Percentiles rank a stretch among this genome's conserved stretches.
These are phyloP conservation scores for Colletotrichum tabaci DNA, from an alignment of 2,329 filamentous ascomycete species.

Conservation along the genomic window DNA sequence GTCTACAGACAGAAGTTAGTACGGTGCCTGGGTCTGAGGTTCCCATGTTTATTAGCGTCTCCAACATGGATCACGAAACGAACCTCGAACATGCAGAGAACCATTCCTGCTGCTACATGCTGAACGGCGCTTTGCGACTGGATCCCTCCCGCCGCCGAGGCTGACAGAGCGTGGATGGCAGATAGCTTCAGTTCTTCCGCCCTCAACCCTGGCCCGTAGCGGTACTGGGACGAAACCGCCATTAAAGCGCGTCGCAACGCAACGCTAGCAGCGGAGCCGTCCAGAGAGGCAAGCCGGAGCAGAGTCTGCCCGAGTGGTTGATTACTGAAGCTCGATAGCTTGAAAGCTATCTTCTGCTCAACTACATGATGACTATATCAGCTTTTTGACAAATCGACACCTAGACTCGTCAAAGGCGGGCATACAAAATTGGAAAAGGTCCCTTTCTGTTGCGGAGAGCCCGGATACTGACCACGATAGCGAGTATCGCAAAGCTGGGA, in stretches of 20 bases:
- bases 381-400: neutral
- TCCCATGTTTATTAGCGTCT: neutral
- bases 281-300: conserved; percentile 46
- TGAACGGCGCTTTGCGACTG: conserved; percentile 44
- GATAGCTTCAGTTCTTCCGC: conserved; percentile 47
- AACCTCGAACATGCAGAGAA: conserved; percentile 50
- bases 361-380: neutral
- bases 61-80: neutral
- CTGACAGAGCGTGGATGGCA: conserved; percentile 45
- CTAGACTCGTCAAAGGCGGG: neutral
- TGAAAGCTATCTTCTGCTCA: neutral
- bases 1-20: conserved; percentile 40
- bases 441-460: neutral
- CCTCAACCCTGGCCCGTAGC: conserved; percentile 45
- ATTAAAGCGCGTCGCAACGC: conserved; percentile 47
- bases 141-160: conserved; percentile 43
- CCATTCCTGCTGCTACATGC: conserved; percentile 51
- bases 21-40: no score
- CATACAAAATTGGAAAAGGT: conserved; percentile 8
- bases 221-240: conserved; percentile 47
- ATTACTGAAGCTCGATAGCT: conserved; percentile 26
- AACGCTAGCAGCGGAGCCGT: conserved; percentile 41
- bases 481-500: neutral
- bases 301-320: conserved; percentile 44
- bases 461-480: neutral